Base-by-base conservation (phyloP, 495 filamentous ascomycete species). In the Aspergillus coremiiformis region DNA sequence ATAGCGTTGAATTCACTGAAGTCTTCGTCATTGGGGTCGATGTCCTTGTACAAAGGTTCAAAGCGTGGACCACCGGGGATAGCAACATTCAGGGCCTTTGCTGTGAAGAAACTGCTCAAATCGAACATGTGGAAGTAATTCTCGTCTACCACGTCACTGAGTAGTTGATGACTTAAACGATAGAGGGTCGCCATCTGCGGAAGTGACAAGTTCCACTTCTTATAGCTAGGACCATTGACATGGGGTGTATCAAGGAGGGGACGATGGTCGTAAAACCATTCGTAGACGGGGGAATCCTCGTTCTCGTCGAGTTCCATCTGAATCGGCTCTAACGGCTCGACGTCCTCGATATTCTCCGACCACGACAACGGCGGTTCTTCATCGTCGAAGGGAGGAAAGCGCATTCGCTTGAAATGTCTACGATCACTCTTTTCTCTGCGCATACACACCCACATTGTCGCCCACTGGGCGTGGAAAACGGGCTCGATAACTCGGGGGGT, bases 1-100 rank as follows among this genome's bases (percentile, higher is more conserved):
- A 99, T 99, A 41, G 92, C 94, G 61, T 99, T 99, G 80, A 99
- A 99, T 68, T 99, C 94, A 64, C 94, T 93, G 69, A 99, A 99
- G 64, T 99, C 94, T 68, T 99, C 94, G 61, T 97, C 91, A 61
- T 99, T 97, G 26, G 94, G 94, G 64, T 99, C 92, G 44, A 99
- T 89, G 57, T 99, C 94, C 70, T 99, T 99, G 76, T 97, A 99
- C 10, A 99, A 70, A 14, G 94, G 94, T 71, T 99, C 94, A 50
- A 99, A 99, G 35, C 93, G 84, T 56, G 94, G 94, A 30, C 94
- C 94, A 65, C 94, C 94, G 12, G 94, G 94, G 33, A 99, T 88
- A 8, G 94, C 92, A 46, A 97, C 91, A 58, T 99, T 99, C 44
- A 99, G 71, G 1, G 94, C 94, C 68, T 99, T 99, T 8, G 94